Base-by-base conservation (phyloP, 805 yeast genomes). In the Saccharomycopsis schoenii region DNA sequence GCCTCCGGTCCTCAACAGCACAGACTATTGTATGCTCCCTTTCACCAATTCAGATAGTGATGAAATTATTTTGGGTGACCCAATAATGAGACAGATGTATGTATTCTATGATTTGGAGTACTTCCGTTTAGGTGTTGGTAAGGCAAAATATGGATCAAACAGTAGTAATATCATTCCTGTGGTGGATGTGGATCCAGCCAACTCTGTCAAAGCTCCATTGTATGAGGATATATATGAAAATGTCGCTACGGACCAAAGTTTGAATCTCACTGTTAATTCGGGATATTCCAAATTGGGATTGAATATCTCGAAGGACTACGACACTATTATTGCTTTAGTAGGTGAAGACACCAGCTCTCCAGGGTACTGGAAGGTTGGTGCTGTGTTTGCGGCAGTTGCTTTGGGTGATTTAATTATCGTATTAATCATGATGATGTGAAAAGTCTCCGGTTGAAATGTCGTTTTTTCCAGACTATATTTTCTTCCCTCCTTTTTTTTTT, bases 31-130 rank as follows among this genome's bases (percentile, higher is more conserved):
- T 21, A 47, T 47, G 52, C n/a, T 47, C 3, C 52, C 52, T 1
- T 47, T 47, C n/a, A 21, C 36, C 4, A 11, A 24, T 8, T 47
- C 52, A 2, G 6, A 8, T 8, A 8, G 25, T 29, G 72, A 72
- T 24, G 61, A 70, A 1, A 70, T 75, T 60, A 76, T 77, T 12
- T 69, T 81, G n/a, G 88, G 87, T 56, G 85, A 82, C 68, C 72
- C 79, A 6, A 78, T 83, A 68, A 67, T 83, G 61, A 74, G 80
- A 62, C 70, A 77, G 37, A 81, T 80, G 1, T 83, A 83, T 66
- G 74, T 78, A 47, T 85, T 82, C 54, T 83, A 76, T 61, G 85
- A 83, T 69, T 68, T 83, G 57, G 83, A 77, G 39, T 70, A 73
- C 47, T 66, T 70, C 29, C 74, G 75, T 59, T 67, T 81, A 24